These are phyloP conservation scores for Dendryphion nanum DNA, from an alignment of 2,329 filamentous ascomycete species.

Conservation along the genomic window DNA sequence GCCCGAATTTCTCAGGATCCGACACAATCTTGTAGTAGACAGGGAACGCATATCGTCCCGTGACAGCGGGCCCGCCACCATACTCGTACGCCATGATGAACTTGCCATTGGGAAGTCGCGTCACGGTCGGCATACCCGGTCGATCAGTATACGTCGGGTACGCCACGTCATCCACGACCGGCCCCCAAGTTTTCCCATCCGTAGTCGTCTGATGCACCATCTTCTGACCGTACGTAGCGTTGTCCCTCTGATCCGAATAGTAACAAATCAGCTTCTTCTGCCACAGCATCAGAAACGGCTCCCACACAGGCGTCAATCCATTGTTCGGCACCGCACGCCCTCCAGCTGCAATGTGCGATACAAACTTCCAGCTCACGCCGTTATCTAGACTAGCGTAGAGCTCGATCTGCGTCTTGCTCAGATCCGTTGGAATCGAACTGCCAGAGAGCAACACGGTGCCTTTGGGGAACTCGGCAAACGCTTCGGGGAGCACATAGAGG, in stretches of 20 bases:
- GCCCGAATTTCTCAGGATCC: conserved; percentile 49
- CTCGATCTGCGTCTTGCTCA: conserved; percentile 66
- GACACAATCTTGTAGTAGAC: conserved; percentile 53
- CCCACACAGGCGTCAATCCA: conserved; percentile 69
- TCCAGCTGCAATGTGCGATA: conserved; percentile 64
- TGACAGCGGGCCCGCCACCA: conserved; percentile 46
- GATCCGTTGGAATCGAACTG: conserved; percentile 58
- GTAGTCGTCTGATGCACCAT: conserved; percentile 62
- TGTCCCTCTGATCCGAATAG: conserved; percentile 70
- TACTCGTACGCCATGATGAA: conserved; percentile 68
- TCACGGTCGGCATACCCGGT: conserved; percentile 67
- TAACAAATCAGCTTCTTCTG: conserved; percentile 62
- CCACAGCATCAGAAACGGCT: conserved; percentile 64
- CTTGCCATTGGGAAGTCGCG: conserved; percentile 56
- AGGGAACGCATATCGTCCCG: conserved; percentile 43
- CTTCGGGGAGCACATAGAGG: conserved; percentile 61
- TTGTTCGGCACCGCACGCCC: conserved; percentile 63
- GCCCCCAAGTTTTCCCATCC: conserved; percentile 61
- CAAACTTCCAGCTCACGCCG: conserved; percentile 64
- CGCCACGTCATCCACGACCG: conserved; percentile 60
- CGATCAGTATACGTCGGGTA: conserved; percentile 62
- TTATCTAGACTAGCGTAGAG: conserved; percentile 64
- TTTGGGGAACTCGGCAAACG: conserved; percentile 56
- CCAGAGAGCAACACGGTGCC: conserved; percentile 65
- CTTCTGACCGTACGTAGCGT: conserved; percentile 63